Percentiles rank a stretch among this genome's conserved stretches.
Conservation (phyloP, 2,329 filamentous ascomycete species). For the Alternaria novae-zelandiae region DNA sequence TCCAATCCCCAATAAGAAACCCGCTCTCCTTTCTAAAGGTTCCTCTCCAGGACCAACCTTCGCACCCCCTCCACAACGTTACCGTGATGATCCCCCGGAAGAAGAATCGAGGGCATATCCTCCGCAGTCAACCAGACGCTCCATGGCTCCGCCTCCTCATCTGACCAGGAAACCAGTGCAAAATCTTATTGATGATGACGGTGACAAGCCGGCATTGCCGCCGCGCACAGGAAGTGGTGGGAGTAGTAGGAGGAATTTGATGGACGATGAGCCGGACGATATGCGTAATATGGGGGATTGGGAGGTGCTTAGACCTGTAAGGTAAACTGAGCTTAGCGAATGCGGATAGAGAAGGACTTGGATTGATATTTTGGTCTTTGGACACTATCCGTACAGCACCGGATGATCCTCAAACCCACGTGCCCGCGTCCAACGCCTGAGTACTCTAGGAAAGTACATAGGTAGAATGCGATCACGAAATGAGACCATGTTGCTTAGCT, state of each 20-base stretch:
- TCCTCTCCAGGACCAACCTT: constrained; percentile 8
- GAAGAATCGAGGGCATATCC: constrained; percentile 16
- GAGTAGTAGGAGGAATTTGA: constrained; percentile 30
- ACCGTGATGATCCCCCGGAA: constrained; percentile 31
- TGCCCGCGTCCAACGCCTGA: not conserved
- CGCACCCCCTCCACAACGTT: constrained; percentile 21
- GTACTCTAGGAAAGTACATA: not conserved
- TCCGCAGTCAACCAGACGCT: constrained; percentile 28
- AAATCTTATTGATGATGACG: constrained; percentile 28
- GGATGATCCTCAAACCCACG: not conserved
- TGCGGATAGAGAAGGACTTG: not conserved
- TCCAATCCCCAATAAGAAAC: constrained; percentile 44
- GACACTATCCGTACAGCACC: not conserved
- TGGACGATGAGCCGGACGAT: constrained; percentile 46
- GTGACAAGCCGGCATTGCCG: constrained; percentile 39
- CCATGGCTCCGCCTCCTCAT: constrained; percentile 31
- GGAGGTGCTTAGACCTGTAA: constrained; percentile 46
- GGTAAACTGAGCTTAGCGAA: not conserved
- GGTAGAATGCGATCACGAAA: not conserved
- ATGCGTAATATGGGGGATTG: constrained; percentile 45
- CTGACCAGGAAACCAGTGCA: constrained; percentile 22
- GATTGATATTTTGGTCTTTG: not conserved
- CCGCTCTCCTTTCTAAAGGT: constrained; percentile 30
- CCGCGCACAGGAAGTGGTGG: constrained; percentile 40
- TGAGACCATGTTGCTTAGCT: not conserved